A percentile compares a stretch with the other conserved stretches of the same genome.
Evolutionary conservation across 1,139 yeast genomes (phyloP).

Genomic region (Spathaspora sp.): DNA sequence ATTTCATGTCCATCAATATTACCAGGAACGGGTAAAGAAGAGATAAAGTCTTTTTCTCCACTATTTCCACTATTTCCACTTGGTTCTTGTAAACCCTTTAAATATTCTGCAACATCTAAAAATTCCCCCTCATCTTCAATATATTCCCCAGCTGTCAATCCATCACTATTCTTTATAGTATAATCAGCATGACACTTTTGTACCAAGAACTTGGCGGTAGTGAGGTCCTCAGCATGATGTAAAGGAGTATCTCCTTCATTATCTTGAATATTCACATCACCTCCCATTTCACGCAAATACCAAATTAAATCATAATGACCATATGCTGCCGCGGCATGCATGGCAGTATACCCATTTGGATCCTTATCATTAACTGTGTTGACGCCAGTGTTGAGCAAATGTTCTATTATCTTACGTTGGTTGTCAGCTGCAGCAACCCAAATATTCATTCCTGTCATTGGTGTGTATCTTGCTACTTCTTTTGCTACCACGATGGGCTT

Average conservation of each 20-base stretch:
- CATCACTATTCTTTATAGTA: slow-evolving; percentile 64
- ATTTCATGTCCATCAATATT: slow-evolving; percentile 52
- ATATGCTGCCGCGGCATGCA: slow-evolving; percentile 96
- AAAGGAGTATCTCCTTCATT: slow-evolving; percentile 93
- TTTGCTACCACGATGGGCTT: neutral
- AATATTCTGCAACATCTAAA: slow-evolving; percentile 71
- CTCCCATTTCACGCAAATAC: slow-evolving; percentile 60
- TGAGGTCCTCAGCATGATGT: slow-evolving; percentile 79
- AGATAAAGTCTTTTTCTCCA: slow-evolving; percentile 17
- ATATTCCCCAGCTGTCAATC: slow-evolving; percentile 65
- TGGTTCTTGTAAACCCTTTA: slow-evolving; percentile 45
- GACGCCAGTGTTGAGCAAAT: slow-evolving; percentile 49
- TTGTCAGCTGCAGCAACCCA: slow-evolving; percentile 97
- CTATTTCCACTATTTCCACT: slow-evolving; percentile 23
- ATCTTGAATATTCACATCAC: slow-evolving; percentile 80
- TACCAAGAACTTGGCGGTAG: slow-evolving; percentile 62
- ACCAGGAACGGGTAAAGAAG: slow-evolving; percentile 42
- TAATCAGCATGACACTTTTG: slow-evolving; percentile 68
- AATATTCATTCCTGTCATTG: slow-evolving; percentile 56
- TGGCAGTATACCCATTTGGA: slow-evolving; percentile 91
- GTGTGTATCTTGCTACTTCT: neutral
- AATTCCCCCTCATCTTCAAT: slow-evolving; percentile 84
- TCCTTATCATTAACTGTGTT: slow-evolving; percentile 74
- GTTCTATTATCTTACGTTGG: slow-evolving; percentile 56
- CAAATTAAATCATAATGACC: slow-evolving; percentile 71